Evolutionary conservation across 306 rosid genomes (phyloP), one percentile per base, ranked within the genome.

Genomic region (Echinosophora koreensis): DNA sequence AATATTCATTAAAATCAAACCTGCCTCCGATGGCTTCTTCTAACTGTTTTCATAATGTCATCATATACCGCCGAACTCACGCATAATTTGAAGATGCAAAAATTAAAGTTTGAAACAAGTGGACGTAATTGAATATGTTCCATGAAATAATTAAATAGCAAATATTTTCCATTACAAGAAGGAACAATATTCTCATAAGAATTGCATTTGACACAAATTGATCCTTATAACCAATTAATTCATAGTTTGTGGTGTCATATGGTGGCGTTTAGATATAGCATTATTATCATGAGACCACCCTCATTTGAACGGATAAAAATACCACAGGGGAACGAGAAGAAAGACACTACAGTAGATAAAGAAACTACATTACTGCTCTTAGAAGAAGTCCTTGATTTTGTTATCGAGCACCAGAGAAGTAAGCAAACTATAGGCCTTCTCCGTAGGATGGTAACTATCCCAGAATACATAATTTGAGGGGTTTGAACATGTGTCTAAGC

Each of bases 381-480:
- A 90, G 80, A 88, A 88, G 73, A 90, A 88, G 12, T 83, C 71
- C 2, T 82, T 55, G 8, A 88, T 66, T 74, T 77, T 80, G 37
- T 73, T 3, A n/a, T 80, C 80, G 14, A 86, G 5, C 30, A 68
- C 85, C 47, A 72, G 32, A 46, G 81, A 49, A 64, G 55, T 30
- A 63, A 88, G 70, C 14, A 69, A 34, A 39, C 44, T 17, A 51
- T 88, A 89, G 8, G 85, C 84, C n/a, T 74, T 69, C 63, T 86
- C 83, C 0, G 97, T 72, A 14, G 93, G 97, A 73, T 89, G 94
- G 68, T 80, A 86, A 61, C 91, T 83, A 75, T 92, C 97, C 92
- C 92, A 90, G 34, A 90, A 93, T 63, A 93, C 14, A 66, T 89
- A 88, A 6, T 77, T 80, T 7, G 85, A 54, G 22, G 87, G 57